These are phyloP conservation scores for Teunomyces tritomae DNA, from an alignment of 805 yeast genomes.

Conservation along the genomic window DNA sequence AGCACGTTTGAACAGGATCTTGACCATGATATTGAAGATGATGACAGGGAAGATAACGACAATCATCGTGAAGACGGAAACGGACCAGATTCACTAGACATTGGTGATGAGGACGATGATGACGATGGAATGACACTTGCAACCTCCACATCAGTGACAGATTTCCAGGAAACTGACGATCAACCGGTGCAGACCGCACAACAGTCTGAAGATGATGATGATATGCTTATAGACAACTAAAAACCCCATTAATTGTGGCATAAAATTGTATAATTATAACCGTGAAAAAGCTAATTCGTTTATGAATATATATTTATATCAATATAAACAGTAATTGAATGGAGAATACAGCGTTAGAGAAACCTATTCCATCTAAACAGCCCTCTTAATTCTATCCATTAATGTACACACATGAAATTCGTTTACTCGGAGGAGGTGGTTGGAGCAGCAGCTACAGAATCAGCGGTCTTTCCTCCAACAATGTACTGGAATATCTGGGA, in stretches of 20 bases:
- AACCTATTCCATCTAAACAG: background rate
- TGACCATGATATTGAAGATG: conserved; percentile 18
- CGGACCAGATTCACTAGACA: conserved; percentile 4
- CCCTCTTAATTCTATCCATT: background rate
- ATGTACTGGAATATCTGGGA: conserved; percentile 59
- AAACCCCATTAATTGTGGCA: conserved; percentile 1
- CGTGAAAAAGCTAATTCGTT: background rate
- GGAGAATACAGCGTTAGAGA: background rate
- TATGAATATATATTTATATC: background rate
- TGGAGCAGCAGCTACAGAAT: conserved; percentile 3
- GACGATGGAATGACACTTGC: background rate
- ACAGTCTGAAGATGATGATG: conserved; percentile 8
- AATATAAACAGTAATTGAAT: background rate
- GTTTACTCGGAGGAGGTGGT: background rate
- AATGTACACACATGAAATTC: conserved; percentile 3
- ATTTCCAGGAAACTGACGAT: background rate
- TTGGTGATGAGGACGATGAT: background rate
- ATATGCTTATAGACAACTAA: conserved; percentile 9
- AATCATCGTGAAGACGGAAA: conserved; percentile 7
- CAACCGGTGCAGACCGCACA: background rate
- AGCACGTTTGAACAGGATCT: conserved; percentile 13
- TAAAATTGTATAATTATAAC: conserved; percentile 3
- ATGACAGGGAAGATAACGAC: conserved; percentile 1
- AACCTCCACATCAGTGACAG: background rate
- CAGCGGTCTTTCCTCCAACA: conserved; percentile 41